Evolutionary conservation across 1,139 yeast genomes (phyloP).

Genomic region (Suhomyces guaymorum): DNA sequence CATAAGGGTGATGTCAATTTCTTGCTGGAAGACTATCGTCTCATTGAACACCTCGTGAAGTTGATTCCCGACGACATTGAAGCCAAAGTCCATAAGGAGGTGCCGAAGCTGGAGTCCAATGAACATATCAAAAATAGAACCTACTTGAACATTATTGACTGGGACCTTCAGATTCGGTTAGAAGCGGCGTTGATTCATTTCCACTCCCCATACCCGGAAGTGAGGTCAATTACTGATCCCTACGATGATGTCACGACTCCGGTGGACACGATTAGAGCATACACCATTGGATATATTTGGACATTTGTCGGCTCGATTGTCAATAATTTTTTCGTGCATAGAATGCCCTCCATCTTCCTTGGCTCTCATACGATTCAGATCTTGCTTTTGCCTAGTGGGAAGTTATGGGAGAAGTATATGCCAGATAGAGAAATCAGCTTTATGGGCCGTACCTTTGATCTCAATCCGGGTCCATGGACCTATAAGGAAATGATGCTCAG

Average conservation of each 20-base stretch:
- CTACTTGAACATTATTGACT: slow-evolving; percentile 33
- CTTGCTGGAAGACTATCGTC: slow-evolving; percentile 36
- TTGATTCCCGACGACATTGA: slow-evolving; percentile 22
- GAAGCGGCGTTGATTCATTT: slow-evolving; percentile 46
- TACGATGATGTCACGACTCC: slow-evolving; percentile 41
- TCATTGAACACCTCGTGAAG: slow-evolving; percentile 34
- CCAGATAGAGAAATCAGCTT: slow-evolving; percentile 28
- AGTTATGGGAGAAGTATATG: slow-evolving; percentile 39
- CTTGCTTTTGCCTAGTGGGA: slow-evolving; percentile 43
- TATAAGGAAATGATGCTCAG: slow-evolving; percentile 36
- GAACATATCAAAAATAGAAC: slow-evolving; percentile 26
- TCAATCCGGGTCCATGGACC: slow-evolving; percentile 47
- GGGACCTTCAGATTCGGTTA: slow-evolving; percentile 37
- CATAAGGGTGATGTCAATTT: slow-evolving; percentile 47
- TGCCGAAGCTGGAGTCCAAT: slow-evolving; percentile 2
- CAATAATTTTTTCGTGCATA: slow-evolving; percentile 46
- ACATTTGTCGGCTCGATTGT: slow-evolving; percentile 44
- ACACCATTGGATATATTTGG: slow-evolving; percentile 44
- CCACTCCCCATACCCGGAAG: slow-evolving; percentile 51
- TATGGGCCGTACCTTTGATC: slow-evolving; percentile 26
- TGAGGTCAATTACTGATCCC: slow-evolving; percentile 48
- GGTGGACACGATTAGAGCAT: slow-evolving; percentile 45
- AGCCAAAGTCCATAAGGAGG: slow-evolving; percentile 7
- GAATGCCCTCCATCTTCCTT: slow-evolving; percentile 43
- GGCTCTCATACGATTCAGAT: slow-evolving; percentile 46